These are phyloP conservation scores for Polyporus arcularius DNA, from an alignment of 768 basidiomycete genomes.

Conservation along the genomic window DNA sequence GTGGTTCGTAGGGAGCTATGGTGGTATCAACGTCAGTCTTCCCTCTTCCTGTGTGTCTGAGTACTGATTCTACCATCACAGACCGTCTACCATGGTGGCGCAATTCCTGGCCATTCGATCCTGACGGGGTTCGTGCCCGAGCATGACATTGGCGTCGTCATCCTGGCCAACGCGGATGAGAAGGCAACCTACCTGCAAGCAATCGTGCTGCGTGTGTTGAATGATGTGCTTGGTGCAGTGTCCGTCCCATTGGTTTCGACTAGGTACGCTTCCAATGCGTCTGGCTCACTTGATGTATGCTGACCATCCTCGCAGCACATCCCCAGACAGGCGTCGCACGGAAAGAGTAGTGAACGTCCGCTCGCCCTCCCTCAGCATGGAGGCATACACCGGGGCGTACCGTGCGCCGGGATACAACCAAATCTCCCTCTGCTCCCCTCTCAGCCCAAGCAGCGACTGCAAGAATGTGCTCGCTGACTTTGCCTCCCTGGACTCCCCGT, in stretches of 20 bases:
- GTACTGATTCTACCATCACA: constrained; percentile 11
- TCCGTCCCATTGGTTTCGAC: background rate
- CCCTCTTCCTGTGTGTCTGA: too few species aligned
- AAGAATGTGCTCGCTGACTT: constrained; percentile 31
- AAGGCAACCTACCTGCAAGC: background rate
- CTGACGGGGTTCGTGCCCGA: constrained; percentile 36
- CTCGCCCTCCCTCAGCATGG: constrained; percentile 14
- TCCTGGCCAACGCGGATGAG: constrained; percentile 26
- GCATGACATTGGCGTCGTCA: constrained; percentile 38
- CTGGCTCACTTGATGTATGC: background rate
- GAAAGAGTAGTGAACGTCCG: background rate
- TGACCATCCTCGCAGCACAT: background rate
- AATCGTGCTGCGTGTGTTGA: constrained; percentile 8
- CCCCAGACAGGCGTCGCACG: background rate
- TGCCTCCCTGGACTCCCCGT: constrained; percentile 4
- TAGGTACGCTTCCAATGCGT: background rate
- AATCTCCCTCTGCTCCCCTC: constrained; percentile 37
- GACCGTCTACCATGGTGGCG: constrained; percentile 39
- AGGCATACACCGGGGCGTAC: constrained; percentile 39
- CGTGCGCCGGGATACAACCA: constrained; percentile 38
- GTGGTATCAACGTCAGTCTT: constrained; percentile 38
- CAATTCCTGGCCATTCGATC: constrained; percentile 38
- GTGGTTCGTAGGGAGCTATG: constrained; percentile 40
- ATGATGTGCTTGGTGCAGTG: constrained; percentile 3
- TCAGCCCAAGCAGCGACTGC: constrained; percentile 27